These are phyloP conservation scores for Halophytophthora batemanensis DNA, from an alignment of 352 stramenopile species.

Conservation along the genomic window DNA sequence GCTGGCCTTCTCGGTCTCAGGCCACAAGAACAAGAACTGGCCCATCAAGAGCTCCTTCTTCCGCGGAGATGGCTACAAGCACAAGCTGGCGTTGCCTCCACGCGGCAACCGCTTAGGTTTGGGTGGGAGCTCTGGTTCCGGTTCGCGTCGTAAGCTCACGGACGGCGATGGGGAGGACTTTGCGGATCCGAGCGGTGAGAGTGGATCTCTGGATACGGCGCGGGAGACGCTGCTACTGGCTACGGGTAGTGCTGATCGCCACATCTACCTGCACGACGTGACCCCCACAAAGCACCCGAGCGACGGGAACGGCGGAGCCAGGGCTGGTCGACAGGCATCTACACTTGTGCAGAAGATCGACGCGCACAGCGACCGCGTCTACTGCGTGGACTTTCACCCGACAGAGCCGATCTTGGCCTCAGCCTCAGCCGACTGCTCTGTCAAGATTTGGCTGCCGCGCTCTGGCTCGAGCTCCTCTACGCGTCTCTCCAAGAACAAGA, in stretches of 20 bases:
- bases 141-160: constrained; percentile 67
- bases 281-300: constrained; percentile 50
- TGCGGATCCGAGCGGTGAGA: constrained; percentile 37
- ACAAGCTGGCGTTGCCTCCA: constrained; percentile 71
- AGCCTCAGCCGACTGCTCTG: constrained; percentile 79
- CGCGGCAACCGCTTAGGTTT: constrained; percentile 19
- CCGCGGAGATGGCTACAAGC: constrained; percentile 82
- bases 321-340: constrained; percentile 34
- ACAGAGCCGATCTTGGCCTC: constrained; percentile 83
- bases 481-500: constrained; percentile 62
- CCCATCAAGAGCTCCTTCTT: constrained; percentile 90
- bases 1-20: constrained; percentile 70
- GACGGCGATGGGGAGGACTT: constrained; percentile 80
- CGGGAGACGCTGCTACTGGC: constrained; percentile 74
- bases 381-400: constrained; percentile 87
- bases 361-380: constrained; percentile 85
- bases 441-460: constrained; percentile 87
- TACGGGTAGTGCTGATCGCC: constrained; percentile 83
- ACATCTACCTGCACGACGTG: constrained; percentile 88
- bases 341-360: constrained; percentile 84
- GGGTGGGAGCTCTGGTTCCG: constrained; percentile 17
- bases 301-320: constrained; percentile 14
- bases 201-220: constrained; percentile 38
- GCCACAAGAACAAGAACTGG: constrained; percentile 91
- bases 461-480: constrained; percentile 35